A percentile compares a stretch with the other conserved stretches of the same genome.
phyloP scores from a whole-genome alignment of 2,329 filamentous ascomycete genomes.

The Rhexocercosporidium sp. region DNA sequence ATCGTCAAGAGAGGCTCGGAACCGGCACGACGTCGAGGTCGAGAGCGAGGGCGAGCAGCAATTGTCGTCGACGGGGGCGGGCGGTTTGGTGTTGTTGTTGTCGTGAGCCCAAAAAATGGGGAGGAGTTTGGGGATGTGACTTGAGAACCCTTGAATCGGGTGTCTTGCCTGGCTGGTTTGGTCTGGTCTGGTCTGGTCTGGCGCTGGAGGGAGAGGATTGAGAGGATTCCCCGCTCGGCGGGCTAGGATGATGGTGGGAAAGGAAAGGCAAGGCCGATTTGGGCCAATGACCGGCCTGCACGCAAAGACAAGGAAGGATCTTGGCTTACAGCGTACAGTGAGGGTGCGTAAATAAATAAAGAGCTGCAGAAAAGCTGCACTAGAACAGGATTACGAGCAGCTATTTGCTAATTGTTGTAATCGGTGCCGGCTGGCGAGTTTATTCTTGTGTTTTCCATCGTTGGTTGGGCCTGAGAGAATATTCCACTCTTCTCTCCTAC shows the following conservation, averaged over 20 bases:
- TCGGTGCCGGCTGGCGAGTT: too few relatives aligned
- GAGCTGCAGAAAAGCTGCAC: constrained; percentile 1
- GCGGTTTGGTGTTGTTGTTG: constrained; percentile 15
- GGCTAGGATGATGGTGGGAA: not conserved
- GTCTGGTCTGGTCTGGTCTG: too few relatives aligned
- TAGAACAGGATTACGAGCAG: not conserved
- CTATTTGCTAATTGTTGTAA: not conserved
- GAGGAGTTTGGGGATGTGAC: constrained; percentile 4
- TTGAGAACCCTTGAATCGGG: constrained; percentile 12
- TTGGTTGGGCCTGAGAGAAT: not conserved
- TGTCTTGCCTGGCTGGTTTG: too few relatives aligned
- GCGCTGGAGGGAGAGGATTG: too few relatives aligned
- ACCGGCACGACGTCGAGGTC: constrained; percentile 5
- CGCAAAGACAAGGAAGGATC: not conserved
- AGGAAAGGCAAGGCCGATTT: not conserved
- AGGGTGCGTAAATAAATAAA: not conserved
- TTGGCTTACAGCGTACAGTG: not conserved
- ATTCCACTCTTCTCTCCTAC: not conserved
- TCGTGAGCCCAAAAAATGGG: constrained; percentile 11
- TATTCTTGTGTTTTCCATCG: not conserved
- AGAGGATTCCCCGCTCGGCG: constrained; percentile 13
- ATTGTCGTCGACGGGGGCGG: constrained; percentile 16
- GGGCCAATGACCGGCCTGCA: not conserved
- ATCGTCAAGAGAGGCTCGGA: constrained; percentile 20
- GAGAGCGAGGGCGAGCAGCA: constrained; percentile 14